Conservation (phyloP, 2,329 filamentous ascomycete species). For the Cytospora chrysosperma region DNA sequence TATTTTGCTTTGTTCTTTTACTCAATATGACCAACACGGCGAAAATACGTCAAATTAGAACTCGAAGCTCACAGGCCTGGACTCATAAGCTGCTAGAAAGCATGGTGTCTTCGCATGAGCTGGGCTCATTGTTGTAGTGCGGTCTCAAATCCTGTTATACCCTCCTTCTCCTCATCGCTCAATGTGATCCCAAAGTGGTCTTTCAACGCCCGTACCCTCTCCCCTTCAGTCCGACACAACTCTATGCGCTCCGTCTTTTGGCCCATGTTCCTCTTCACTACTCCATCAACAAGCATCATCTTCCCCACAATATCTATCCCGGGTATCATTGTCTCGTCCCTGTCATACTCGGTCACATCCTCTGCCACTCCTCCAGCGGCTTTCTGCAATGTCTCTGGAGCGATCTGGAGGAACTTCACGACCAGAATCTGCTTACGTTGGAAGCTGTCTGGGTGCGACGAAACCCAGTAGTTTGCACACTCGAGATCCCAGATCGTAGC, state of each 20-base stretch:
- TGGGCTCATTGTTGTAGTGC: slow-evolving; percentile 36
- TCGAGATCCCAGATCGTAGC: slow-evolving; percentile 61
- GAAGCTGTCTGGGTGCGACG: slow-evolving; percentile 47
- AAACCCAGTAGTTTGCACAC: slow-evolving; percentile 55
- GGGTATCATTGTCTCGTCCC: neutral
- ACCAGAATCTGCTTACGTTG: slow-evolving; percentile 56
- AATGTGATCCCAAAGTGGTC: slow-evolving; percentile 54
- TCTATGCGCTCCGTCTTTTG: slow-evolving; percentile 49
- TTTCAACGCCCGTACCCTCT: slow-evolving; percentile 50
- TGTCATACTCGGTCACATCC: slow-evolving; percentile 27
- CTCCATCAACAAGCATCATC: slow-evolving; percentile 48
- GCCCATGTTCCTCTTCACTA: slow-evolving; percentile 53
- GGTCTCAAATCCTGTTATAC: slow-evolving; percentile 48
- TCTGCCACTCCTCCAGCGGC: slow-evolving; percentile 13
- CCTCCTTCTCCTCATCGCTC: slow-evolving; percentile 47
- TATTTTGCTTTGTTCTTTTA: too few relatives aligned
- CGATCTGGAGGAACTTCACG: slow-evolving; percentile 51
- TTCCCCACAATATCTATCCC: slow-evolving; percentile 50
- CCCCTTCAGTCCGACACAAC: slow-evolving; percentile 49
- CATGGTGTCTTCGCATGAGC: neutral
- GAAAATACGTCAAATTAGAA: too few relatives aligned
- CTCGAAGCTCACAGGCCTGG: neutral
- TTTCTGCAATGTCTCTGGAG: slow-evolving; percentile 29
- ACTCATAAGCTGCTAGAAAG: neutral
- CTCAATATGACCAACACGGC: too few relatives aligned